A percentile compares a stretch with the other conserved stretches of the same genome.
These are phyloP conservation scores for Syzygium oleosum DNA, from an alignment of 345 rosid species.

Conservation along the genomic window DNA sequence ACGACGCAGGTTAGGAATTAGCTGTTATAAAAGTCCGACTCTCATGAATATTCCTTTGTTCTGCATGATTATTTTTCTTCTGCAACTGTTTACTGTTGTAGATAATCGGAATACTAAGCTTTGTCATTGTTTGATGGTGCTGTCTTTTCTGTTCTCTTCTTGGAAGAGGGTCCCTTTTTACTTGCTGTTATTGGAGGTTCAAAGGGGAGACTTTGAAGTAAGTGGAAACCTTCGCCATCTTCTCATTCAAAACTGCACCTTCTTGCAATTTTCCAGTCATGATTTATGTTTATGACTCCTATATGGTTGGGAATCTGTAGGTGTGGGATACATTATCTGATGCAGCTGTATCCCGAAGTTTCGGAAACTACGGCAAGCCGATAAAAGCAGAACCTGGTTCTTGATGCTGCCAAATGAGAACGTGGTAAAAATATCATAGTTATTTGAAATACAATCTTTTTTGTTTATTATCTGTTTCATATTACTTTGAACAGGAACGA, in stretches of 20 bases:
- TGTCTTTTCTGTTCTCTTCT: not conserved
- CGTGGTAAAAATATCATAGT: not conserved
- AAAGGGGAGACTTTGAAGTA: slow-evolving; percentile 44
- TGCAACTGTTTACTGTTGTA: not conserved
- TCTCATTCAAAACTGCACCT: not conserved
- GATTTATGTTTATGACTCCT: not conserved
- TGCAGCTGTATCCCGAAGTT: slow-evolving; percentile 31
- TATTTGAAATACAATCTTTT: too few species aligned
- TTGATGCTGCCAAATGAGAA: not conserved
- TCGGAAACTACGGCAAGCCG: slow-evolving; percentile 15
- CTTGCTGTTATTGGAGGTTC: slow-evolving; percentile 78
- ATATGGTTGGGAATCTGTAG: slow-evolving; percentile 21
- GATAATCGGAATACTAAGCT: not conserved
- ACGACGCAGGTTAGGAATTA: not conserved
- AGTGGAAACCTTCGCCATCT: not conserved
- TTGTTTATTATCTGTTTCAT: too few species aligned
- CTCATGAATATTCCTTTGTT: not conserved
- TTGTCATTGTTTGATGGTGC: not conserved
- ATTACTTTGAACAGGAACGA: too few species aligned
- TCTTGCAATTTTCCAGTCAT: not conserved
- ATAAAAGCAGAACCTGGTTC: not conserved
- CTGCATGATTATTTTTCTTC: not conserved
- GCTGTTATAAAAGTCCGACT: too few species aligned
- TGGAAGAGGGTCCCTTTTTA: slow-evolving; percentile 56
- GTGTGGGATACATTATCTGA: slow-evolving; percentile 67